Conservation (phyloP, 163 green algal genomes). For the Scenedesmus sp. region DNA sequence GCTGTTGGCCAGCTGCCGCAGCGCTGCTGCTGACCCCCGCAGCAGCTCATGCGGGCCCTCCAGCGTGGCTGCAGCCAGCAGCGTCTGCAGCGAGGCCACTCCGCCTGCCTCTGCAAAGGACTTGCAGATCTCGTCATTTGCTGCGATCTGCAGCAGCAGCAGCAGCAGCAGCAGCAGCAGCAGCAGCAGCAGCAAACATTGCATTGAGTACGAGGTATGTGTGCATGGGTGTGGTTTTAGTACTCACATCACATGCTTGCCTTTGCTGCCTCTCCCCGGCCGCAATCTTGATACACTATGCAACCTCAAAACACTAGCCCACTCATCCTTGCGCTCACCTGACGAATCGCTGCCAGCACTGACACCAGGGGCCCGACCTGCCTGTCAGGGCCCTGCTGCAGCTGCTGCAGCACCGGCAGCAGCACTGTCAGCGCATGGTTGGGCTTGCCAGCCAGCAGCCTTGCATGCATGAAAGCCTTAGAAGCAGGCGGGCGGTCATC, state of each 20-base stretch:
- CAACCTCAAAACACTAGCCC: neutral
- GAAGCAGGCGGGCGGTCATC: slow-evolving; percentile 77
- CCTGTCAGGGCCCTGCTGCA: slow-evolving; percentile 19
- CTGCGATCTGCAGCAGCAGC: slow-evolving; percentile 62
- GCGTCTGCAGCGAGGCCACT: slow-evolving; percentile 57
- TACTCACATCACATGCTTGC: neutral
- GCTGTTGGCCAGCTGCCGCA: slow-evolving; percentile 89
- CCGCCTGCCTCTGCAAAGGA: slow-evolving; percentile 72
- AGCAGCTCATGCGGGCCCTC: slow-evolving; percentile 54
- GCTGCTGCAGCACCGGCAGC: slow-evolving; percentile 66
- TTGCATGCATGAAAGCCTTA: slow-evolving; percentile 87
- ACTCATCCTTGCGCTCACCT: slow-evolving; percentile 25
- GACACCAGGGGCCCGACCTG: slow-evolving; percentile 8
- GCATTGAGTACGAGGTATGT: neutral
- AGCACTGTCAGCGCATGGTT: slow-evolving; percentile 69
- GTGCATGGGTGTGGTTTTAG: neutral
- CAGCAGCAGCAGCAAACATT: neutral
- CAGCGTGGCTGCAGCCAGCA: slow-evolving; percentile 42
- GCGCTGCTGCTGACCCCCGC: slow-evolving; percentile 61
- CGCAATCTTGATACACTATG: too few species aligned
- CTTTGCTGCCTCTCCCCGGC: neutral
- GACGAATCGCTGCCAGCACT: slow-evolving; percentile 30
- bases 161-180: neutral
- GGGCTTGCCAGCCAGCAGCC: slow-evolving; percentile 73
- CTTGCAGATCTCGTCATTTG: slow-evolving; percentile 92